Percentiles rank a stretch among this genome's conserved stretches.
Evolutionary conservation across 129 eudicot species (phyloP).

Genomic region (Saussurea involucrata): DNA sequence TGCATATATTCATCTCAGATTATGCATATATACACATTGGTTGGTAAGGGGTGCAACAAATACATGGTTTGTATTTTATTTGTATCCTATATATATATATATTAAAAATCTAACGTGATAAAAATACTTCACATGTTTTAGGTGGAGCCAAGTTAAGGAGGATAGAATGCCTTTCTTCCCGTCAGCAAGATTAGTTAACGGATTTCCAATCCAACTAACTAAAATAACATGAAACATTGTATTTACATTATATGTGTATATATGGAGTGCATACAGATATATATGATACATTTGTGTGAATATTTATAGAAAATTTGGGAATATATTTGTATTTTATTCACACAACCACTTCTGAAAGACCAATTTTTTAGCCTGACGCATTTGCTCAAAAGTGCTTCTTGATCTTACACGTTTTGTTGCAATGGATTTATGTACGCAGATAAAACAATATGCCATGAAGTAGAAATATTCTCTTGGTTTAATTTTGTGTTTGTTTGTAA

Average conservation of each 20-base stretch:
- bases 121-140: conserved; percentile 13
- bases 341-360: background rate
- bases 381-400: background rate
- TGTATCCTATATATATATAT: background rate
- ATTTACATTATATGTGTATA: background rate
- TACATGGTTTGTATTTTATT: no score
- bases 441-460: background rate
- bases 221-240: conserved; percentile 17
- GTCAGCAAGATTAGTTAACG: conserved; percentile 73
- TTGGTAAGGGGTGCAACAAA: no score
- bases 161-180: conserved; percentile 74
- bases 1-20: no score
- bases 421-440: background rate
- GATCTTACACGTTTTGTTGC: background rate
- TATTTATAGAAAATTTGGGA: background rate
- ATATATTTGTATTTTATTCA: background rate
- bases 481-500: background rate
- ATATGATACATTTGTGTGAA: background rate
- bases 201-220: conserved; percentile 54
- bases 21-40: no score
- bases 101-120: background rate
- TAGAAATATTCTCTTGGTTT: background rate
- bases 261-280: background rate
- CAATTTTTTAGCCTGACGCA: background rate
- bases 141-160: conserved; percentile 77